Evolutionary conservation across 129 eudicot species (phyloP).

Genomic region (Daucus carota): DH1_v3.0 NC_030382.2:38762501-38763000

Average conservation of each 20-base stretch:
- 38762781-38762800: neutral
- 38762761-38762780: constrained; percentile 37
- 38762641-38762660: constrained; percentile 62
- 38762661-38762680: constrained; percentile 65
- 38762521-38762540: constrained; percentile 35
- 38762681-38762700: constrained; percentile 46
- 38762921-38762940: constrained; percentile 66
- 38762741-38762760: constrained; percentile 55
- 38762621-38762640: constrained; percentile 12
- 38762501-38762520: constrained; percentile 36
- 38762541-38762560: constrained; percentile 43
- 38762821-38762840: neutral
- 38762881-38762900: constrained; percentile 73
- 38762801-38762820: neutral
- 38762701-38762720: constrained; percentile 22
- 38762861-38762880: neutral
- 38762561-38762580: neutral
- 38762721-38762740: constrained; percentile 69
- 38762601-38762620: neutral
- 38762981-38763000: neutral
- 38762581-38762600: neutral
- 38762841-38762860: neutral
- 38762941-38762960: constrained; percentile 47
- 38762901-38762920: constrained; percentile 44
- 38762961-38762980: neutral